phyloP scores from a whole-genome alignment of 1,139 yeast species.

The Blastobotrys petasosporus region DNA sequence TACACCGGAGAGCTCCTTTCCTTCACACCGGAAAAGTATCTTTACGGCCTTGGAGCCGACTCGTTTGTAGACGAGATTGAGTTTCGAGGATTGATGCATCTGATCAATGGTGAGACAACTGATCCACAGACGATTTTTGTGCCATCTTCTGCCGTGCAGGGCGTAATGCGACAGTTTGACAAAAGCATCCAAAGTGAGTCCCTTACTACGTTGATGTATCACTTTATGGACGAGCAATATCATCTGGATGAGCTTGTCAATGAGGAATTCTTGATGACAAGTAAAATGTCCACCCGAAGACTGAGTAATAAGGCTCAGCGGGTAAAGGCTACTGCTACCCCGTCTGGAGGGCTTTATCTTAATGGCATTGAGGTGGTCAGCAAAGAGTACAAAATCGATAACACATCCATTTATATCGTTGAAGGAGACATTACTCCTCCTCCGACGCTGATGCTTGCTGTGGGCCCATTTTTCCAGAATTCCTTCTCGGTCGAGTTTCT shows the following conservation, averaged over 20 bases:
- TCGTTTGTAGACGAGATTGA: conserved; percentile 64
- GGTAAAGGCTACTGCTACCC: conserved; percentile 21
- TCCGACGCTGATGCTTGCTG: conserved; percentile 44
- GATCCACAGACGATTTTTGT: conserved; percentile 57
- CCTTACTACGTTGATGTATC: conserved; percentile 47
- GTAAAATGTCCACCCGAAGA: conserved; percentile 39
- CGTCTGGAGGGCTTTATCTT: conserved; percentile 38
- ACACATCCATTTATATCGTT: conserved; percentile 57
- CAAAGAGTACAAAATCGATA: conserved; percentile 44
- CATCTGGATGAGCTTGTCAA: conserved; percentile 26
- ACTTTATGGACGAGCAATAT: conserved; percentile 52
- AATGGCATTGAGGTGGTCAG: conserved; percentile 43
- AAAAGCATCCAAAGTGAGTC: not conserved
- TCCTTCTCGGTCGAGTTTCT: conserved; percentile 48
- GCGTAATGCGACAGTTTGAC: conserved; percentile 9
- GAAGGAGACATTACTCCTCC: conserved; percentile 57
- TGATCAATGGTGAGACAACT: conserved; percentile 48
- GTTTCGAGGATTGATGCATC: conserved; percentile 50
- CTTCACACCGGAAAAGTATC: conserved; percentile 66
- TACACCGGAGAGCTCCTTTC: conserved; percentile 25
- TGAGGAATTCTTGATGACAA: conserved; percentile 15
- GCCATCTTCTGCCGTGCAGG: conserved; percentile 32
- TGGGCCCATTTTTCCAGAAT: conserved; percentile 51
- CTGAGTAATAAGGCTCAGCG: conserved; percentile 36
- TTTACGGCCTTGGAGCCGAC: conserved; percentile 64